phyloP scores from a whole-genome alignment of 257 asterid genomes.

The Jaltomata sinuosa region DNA sequence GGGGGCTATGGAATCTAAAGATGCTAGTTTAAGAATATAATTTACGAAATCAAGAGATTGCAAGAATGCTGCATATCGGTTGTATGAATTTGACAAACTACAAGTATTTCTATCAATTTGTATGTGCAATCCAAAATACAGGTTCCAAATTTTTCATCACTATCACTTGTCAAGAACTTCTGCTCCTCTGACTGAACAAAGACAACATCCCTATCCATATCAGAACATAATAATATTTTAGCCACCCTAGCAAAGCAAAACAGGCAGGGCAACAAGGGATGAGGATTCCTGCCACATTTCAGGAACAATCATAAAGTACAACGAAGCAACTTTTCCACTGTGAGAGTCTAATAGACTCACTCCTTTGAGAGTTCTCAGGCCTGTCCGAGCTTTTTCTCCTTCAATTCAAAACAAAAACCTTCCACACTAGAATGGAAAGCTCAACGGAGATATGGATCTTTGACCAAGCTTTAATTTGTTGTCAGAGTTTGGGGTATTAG shows the following conservation, averaged over 20 bases:
- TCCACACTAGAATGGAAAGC: neutral
- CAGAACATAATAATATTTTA: conserved; percentile 3
- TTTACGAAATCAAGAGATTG: neutral
- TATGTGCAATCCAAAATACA: conserved; percentile 17
- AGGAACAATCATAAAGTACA: conserved; percentile 5
- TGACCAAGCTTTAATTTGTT: neutral
- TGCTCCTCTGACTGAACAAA: conserved; percentile 7
- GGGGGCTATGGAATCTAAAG: neutral
- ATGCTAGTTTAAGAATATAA: neutral
- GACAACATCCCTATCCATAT: conserved; percentile 7
- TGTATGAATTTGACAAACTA: neutral
- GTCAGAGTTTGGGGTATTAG: neutral
- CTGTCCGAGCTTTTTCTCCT: neutral
- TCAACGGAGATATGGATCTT: neutral
- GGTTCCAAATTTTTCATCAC: conserved; percentile 18
- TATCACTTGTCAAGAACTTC: conserved; percentile 12
- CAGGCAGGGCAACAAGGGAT: neutral
- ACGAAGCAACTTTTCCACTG: neutral
- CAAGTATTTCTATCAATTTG: neutral
- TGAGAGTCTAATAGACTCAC: neutral
- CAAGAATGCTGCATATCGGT: neutral
- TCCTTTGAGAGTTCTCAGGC: neutral
- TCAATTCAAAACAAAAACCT: neutral
- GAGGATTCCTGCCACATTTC: conserved; percentile 3
- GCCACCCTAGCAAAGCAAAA: conserved; percentile 5